Evolutionary conservation across 139 green algal genomes (phyloP), one percentile per base, ranked within the genome.

Genomic region (Zygnema circumcarinatum): DNA sequence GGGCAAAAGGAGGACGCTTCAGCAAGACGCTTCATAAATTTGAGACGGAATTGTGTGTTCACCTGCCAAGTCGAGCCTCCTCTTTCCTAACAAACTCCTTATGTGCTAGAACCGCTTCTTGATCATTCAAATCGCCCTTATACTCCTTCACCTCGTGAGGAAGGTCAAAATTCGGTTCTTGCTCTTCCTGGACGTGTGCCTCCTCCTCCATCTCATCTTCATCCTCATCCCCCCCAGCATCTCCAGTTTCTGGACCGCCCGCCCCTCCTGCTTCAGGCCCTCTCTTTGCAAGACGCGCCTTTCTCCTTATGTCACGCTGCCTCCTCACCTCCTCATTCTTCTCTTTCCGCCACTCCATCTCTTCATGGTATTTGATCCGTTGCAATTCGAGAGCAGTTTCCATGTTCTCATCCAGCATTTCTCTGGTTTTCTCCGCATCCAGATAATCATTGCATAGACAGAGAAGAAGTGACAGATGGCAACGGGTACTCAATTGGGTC

Each of bases 371-470:
- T 2, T 67, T 56, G 7, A 78, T 16, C 42, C 47, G 3, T 38
- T 75, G 39, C 74, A 89, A 47, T 31, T 86, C 76, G 1, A 29
- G 3, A 20, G 39, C 76, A 38, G 83, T 76, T 40, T 89, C 83
- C 76, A 79, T 39, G 74, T 88, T 74, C 39, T 75, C n/a, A 7
- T 89, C 83, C 83, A 89, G 75, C n/a, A 68, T 78, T 32, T 88
- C 11, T 38, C 47, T 22, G 39, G 41, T 89, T 38, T 2, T 62
- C 1, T 78, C 22, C 25, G 33, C 21, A 29, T 89, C 73, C 40
- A 88, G 21, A 33, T 76, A 39, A 67, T 89, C 83, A 25, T 89
- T 62, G n/a, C 83, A 89, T 29, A 89, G 73, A 42, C 76, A 88
- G 36, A 38, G 40, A 29, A 89, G 33, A 36, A 89, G n/a, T 67